Evolutionary conservation across 495 filamentous ascomycete genomes (phyloP), one percentile per base, ranked within the genome.

Genomic region (Poronia punctata): DNA sequence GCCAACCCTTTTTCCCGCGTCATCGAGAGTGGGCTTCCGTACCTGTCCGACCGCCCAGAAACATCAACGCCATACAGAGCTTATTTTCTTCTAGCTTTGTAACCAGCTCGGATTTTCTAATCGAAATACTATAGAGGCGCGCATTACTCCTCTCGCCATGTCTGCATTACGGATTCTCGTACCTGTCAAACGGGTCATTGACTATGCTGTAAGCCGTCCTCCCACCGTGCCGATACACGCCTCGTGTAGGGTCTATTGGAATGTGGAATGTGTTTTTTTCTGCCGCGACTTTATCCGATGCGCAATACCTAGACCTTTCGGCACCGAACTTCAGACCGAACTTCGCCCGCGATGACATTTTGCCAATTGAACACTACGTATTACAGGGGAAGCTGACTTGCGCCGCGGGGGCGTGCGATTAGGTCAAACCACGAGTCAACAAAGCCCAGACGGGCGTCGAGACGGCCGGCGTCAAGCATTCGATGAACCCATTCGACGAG

Each of bases 361-460:
- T n/a, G n/a, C n/a, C n/a, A n/a, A n/a, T n/a, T n/a, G n/a, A n/a
- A n/a, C n/a, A n/a, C n/a, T n/a, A n/a, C n/a, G n/a, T n/a, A n/a
- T n/a, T n/a, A n/a, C 8, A 24, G 12, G 10, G 7, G 7, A 21
- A 19, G 37, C 37, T 39, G 25, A 32, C 27, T n/a, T 30, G 27
- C 15, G 11, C 19, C 26, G 1, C 15, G 12, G 12, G 24, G 15
- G 9, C 6, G 20, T 33, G 16, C 5, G 10, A 24, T 12, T 57
- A 98, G 92, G 78, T 95, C 76, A 96, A 95, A 74, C 92, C 92
- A 40, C 86, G 92, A 50, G 87, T 97, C 74, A 96, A 96, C 79
- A 89, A 92, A 63, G 66, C 92, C 58, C 82, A 86, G 63, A 97
- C 92, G 27, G 93, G 80, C 59, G 80, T 98, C 66, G 88, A 94